These are phyloP conservation scores for Entophlyctis luteolus DNA, from an alignment of 192 early-diverging fungal species.

Conservation along the genomic window DNA sequence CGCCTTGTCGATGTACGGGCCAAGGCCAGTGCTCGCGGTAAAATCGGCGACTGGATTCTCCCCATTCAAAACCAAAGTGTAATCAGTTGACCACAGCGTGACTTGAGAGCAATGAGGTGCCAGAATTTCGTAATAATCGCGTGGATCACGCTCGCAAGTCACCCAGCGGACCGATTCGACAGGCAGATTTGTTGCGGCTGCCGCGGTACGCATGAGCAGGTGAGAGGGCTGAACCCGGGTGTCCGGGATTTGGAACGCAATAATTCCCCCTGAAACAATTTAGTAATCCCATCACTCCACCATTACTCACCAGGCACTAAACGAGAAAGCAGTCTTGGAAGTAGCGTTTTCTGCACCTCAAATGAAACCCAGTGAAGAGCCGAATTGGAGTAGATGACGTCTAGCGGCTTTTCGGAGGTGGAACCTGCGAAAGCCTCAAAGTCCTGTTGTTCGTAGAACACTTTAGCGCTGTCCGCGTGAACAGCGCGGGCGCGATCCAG, in stretches of 20 bases:
- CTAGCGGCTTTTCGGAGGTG: background rate
- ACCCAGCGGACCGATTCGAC: too few relatives aligned
- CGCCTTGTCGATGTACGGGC: slow-evolving; percentile 7
- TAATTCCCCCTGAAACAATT: background rate
- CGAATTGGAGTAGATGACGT: slow-evolving; percentile 9
- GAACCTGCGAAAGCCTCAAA: slow-evolving; percentile 4
- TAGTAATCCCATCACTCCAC: background rate
- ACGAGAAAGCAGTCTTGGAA: background rate
- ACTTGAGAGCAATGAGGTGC: background rate
- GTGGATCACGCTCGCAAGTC: slow-evolving; percentile 3
- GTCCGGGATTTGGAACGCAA: slow-evolving; percentile 18
- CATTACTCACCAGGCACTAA: slow-evolving; percentile 1
- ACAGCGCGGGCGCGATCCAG: background rate
- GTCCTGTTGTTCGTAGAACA: background rate
- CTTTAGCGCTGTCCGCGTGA: too few relatives aligned
- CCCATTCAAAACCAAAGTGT: slow-evolving; percentile 4
- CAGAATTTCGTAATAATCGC: slow-evolving; percentile 2
- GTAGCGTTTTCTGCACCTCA: slow-evolving; percentile 1
- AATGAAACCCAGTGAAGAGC: slow-evolving; percentile 23
- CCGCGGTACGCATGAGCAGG: slow-evolving; percentile 11
- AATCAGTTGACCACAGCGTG: slow-evolving; percentile 6
- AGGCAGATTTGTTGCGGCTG: too few relatives aligned
- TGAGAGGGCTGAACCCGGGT: slow-evolving; percentile 5
- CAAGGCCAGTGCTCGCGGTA: slow-evolving; percentile 17
- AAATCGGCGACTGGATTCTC: slow-evolving; percentile 21